phyloP scores from a whole-genome alignment of 208 protist genomes.

The Ichthyophonus hoferi region DNA sequence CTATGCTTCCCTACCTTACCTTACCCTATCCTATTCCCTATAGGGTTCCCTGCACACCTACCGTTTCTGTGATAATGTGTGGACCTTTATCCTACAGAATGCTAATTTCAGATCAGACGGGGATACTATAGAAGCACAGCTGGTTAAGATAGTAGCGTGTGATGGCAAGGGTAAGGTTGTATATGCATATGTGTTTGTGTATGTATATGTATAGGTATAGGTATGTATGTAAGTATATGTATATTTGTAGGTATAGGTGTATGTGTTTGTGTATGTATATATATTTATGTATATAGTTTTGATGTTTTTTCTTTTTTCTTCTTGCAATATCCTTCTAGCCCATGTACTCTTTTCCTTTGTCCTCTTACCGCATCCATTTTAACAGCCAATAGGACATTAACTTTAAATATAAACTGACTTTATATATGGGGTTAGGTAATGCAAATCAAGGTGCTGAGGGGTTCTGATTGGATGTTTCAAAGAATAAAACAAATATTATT shows the following conservation, averaged over 20 bases:
- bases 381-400: no score
- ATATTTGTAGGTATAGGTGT: not conserved
- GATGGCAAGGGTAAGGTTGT: slow-evolving; percentile 12
- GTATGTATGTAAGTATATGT: slow-evolving; percentile 18
- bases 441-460: no score
- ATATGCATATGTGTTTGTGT: not conserved
- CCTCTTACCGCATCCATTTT: no score
- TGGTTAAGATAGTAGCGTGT: slow-evolving; percentile 25
- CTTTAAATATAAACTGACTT: no score
- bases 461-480: no score
- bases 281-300: not conserved
- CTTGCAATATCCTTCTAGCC: no score
- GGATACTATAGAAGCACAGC: not conserved
- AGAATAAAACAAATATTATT: no score
- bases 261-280: not conserved
- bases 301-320: no score
- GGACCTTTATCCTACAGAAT: slow-evolving; percentile 54
- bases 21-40: no score
- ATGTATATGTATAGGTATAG: not conserved
- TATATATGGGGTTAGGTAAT: no score
- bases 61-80: slow-evolving; percentile 53
- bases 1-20: no score
- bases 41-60: slow-evolving; percentile 52
- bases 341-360: no score
- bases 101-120: slow-evolving; percentile 43